These are phyloP conservation scores for Inga leiocalycina DNA, from an alignment of 306 rosid genomes.

Conservation along the genomic window DNA sequence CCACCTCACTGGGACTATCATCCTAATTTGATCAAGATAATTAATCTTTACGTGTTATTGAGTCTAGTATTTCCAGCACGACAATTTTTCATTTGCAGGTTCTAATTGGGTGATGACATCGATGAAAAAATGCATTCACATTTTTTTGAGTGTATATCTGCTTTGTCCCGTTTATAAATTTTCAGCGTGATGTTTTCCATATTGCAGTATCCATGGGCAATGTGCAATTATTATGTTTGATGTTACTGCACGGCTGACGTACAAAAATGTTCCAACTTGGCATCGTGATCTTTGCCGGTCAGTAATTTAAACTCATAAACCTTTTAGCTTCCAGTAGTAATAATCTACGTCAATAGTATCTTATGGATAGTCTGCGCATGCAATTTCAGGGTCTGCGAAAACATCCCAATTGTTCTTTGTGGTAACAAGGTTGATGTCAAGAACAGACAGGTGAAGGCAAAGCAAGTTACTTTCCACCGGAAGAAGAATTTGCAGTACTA, in stretches of 20 bases:
- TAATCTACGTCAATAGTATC: background rate
- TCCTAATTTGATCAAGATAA: background rate
- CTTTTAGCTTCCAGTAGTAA: background rate
- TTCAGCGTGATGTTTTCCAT: background rate
- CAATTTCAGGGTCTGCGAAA: conserved; percentile 52
- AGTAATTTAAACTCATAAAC: background rate
- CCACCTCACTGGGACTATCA: background rate
- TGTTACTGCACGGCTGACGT: conserved; percentile 56
- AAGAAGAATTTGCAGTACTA: conserved; percentile 63
- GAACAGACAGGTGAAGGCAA: conserved; percentile 66
- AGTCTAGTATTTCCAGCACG: background rate
- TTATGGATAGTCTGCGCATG: background rate
- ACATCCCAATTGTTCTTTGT: conserved; percentile 58
- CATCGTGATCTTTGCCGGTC: conserved; percentile 61
- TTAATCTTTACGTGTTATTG: background rate
- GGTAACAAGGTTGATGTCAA: conserved; percentile 66
- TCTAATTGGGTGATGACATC: background rate
- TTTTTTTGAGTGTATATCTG: background rate
- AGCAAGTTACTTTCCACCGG: conserved; percentile 64
- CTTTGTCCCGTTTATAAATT: background rate
- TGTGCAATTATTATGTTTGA: conserved; percentile 64
- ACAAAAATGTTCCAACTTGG: conserved; percentile 63
- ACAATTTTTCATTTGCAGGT: background rate
- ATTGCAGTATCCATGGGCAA: conserved; percentile 56
- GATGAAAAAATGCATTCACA: background rate